phyloP scores from a whole-genome alignment of 768 basidiomycete genomes.

The Arthromyces matolae region DNA sequence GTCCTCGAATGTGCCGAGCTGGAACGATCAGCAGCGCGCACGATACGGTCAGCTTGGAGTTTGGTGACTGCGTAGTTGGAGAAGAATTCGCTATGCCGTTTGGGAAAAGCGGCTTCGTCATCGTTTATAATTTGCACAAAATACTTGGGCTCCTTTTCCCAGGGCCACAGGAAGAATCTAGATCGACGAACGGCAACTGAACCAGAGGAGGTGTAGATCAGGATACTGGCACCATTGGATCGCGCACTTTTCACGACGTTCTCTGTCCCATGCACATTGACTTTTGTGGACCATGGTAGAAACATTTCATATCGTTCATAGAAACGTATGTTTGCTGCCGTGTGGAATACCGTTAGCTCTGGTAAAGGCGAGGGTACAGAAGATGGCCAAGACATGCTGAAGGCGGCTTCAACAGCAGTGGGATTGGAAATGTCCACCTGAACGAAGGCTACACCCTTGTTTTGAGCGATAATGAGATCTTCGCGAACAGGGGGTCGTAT shows the following conservation, averaged over 20 bases:
- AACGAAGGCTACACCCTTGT: constrained; percentile 51
- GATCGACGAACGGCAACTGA: constrained; percentile 55
- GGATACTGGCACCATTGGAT: constrained; percentile 47
- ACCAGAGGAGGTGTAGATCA: constrained; percentile 75
- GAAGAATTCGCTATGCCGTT: constrained; percentile 59
- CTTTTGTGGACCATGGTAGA: constrained; percentile 49
- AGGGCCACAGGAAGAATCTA: constrained; percentile 71
- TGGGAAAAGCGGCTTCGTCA: constrained; percentile 50
- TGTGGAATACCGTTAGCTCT: constrained; percentile 68
- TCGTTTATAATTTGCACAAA: constrained; percentile 66
- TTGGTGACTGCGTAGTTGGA: constrained; percentile 79
- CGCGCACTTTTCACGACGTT: constrained; percentile 63
- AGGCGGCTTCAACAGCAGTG: constrained; percentile 53
- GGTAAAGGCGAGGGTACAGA: constrained; percentile 15
- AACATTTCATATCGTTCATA: constrained; percentile 59
- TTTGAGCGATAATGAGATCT: constrained; percentile 52
- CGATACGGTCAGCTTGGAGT: constrained; percentile 47
- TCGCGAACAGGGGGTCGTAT: constrained; percentile 55
- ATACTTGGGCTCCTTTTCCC: constrained; percentile 55
- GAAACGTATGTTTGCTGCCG: constrained; percentile 75
- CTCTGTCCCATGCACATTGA: constrained; percentile 65
- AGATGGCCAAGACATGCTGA: constrained; percentile 61
- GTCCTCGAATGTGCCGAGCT: constrained; percentile 22
- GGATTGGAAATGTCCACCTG: constrained; percentile 56
- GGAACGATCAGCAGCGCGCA: constrained; percentile 34